Conservation (phyloP, 768 basidiomycete species). For the Tulasnella sp. region DNA sequence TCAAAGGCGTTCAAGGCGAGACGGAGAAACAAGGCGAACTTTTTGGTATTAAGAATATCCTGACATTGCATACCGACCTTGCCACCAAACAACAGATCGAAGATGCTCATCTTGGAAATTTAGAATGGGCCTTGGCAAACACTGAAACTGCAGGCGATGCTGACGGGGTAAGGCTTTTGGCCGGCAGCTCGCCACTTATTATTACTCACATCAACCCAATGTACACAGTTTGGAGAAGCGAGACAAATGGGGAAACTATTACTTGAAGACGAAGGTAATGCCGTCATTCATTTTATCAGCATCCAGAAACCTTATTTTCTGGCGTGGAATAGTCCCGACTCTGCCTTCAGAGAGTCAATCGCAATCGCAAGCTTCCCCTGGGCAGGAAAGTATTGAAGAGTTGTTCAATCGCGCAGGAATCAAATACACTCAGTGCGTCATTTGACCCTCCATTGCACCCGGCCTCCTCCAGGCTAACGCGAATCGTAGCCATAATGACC, state of each 20-base stretch:
- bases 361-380: conserved; percentile 22
- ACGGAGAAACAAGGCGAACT: conserved; percentile 64
- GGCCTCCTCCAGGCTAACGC: not conserved
- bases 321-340: no score
- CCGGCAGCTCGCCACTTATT: conserved; percentile 5
- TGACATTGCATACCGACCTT: conserved; percentile 58
- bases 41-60: conserved; percentile 79
- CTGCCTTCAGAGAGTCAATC: conserved; percentile 25
- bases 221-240: not conserved
- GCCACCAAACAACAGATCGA: conserved; percentile 78
- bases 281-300: not conserved
- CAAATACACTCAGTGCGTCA: conserved; percentile 49
- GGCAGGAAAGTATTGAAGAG: conserved; percentile 41
- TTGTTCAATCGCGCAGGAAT: conserved; percentile 51
- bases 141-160: conserved; percentile 37
- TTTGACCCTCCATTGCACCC: not conserved
- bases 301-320: not conserved
- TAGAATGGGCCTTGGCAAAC: conserved; percentile 72
- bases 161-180: conserved; percentile 15
- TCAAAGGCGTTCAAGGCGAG: conserved; percentile 73
- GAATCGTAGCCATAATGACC: conserved; percentile 38
- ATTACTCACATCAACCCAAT: not conserved
- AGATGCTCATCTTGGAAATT: conserved; percentile 54
- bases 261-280: conserved; percentile 49
- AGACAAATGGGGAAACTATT: conserved; percentile 49